Base-by-base conservation (phyloP, 2,329 filamentous ascomycete genomes). In the Lizonia empirigonia region DNA sequence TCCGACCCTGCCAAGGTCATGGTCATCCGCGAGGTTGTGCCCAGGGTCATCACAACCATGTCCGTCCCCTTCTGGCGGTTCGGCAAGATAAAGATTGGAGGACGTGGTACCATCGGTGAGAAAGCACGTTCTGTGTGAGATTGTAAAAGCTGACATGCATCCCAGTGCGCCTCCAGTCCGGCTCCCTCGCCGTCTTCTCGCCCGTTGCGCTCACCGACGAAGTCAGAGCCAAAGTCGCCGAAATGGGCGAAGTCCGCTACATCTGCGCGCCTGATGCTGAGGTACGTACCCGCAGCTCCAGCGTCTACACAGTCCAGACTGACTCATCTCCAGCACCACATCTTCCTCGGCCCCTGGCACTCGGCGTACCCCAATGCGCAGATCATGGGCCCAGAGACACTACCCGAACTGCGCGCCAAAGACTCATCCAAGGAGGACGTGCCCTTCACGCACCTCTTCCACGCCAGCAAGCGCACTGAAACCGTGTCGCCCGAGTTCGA, bases 261-360 rank as follows among this genome's bases (percentile, higher is more conserved):
- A 86, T 99, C 60, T 80, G 93, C 20, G 93, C 94, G 1, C 85
- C 88, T 1, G 94, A 99, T 72, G 81, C 90, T 44, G 91, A 99
- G 49, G 70, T 71, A 65, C 29, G 47, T 26, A 5, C 15, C 6
- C 16, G 2, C 1, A 5, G n/a, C n/a, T 27, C 6, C 22, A 8
- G 7, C 4, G 3, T 13, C 5, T 15, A 2, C 4, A 2, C 18
- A 40, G 15, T n/a, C 22, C 23, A 27, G 7, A 48, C 24, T 39
- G 27, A 34, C 10, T 7, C 16, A 36, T 16, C 20, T n/a, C 19
- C 46, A 73, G 77, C 94, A 99, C 75, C 94, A 99, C 81, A 90
- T 99, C 71, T 95, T 94, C 78, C 72, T 99, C 45, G 87, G 89
- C 0, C 81, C 90, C 39, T 99, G 94, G 93, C 85, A 89, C 65